Percentiles rank a stretch among this genome's conserved stretches.
phyloP scores from a whole-genome alignment of 2,329 filamentous ascomycete genomes.

The Cercospora sp. region DNA sequence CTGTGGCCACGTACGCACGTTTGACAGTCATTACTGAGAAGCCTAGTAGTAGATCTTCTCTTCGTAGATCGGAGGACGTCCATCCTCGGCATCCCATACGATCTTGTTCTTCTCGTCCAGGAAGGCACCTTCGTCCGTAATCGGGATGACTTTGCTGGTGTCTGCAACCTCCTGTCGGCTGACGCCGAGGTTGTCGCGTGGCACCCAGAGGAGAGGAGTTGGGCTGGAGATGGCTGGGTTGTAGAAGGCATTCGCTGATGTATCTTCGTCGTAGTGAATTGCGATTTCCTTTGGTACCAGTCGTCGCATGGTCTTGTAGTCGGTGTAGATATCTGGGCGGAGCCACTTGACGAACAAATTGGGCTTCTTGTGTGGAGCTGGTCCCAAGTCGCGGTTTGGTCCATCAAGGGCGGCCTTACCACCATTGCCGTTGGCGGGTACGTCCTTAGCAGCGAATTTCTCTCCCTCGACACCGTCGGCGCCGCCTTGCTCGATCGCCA shows the following conservation, averaged over 20 bases:
- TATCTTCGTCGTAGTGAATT: conserved; percentile 61
- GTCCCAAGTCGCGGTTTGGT: conserved; percentile 32
- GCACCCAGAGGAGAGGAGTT: conserved; percentile 79
- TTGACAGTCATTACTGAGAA: conserved; percentile 2
- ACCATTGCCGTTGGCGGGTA: conserved; percentile 27
- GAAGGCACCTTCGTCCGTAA: conserved; percentile 74
- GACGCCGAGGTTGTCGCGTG: conserved; percentile 70
- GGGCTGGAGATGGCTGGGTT: conserved; percentile 66
- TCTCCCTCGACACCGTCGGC: conserved; percentile 29
- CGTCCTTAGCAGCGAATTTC: conserved; percentile 32
- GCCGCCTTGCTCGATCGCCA: conserved; percentile 38
- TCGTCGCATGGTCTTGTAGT: conserved; percentile 69
- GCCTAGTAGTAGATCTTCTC: conserved; percentile 56
- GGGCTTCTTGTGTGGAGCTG: conserved; percentile 51
- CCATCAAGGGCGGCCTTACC: conserved; percentile 7
- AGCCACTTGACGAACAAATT: conserved; percentile 67
- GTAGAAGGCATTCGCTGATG: conserved; percentile 69
- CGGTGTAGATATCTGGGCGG: conserved; percentile 72
- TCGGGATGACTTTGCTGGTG: conserved; percentile 68
- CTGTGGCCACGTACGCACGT: conserved; percentile 6
- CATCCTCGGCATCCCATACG: conserved; percentile 57
- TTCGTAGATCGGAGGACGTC: conserved; percentile 59
- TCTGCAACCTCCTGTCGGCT: conserved; percentile 75
- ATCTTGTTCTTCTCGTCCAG: conserved; percentile 70
- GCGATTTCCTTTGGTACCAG: conserved; percentile 63